Base-by-base conservation (phyloP, 2,329 filamentous ascomycete species). In the Cercospora beticola region DNA sequence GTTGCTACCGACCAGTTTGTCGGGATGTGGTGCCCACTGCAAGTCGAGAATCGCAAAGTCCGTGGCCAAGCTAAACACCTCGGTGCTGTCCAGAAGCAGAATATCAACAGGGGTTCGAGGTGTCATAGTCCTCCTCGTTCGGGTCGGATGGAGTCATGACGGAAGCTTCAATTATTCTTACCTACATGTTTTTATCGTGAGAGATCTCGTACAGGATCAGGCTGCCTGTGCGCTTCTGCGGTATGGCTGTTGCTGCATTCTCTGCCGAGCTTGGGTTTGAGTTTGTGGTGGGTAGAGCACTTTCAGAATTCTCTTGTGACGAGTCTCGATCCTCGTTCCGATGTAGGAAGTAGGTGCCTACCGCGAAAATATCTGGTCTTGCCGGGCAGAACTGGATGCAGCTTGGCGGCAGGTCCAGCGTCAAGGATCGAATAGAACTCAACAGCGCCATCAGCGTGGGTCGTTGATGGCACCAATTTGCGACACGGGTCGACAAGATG, bases 341-440 rank as follows among this genome's bases (percentile, higher is more conserved):
- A 70, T 93, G 83, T 30, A 97, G 85, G 70, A 90, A 87, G 79
- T 97, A 97, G 1, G 94, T 97, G 46, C 94, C 94, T 59, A 97
- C 86, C 0, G 96, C 83, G 72, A 97, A 89, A 75, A 90, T 87
- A 0, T 88, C 81, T 0, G 87, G 86, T 67, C 88, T 77, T 0
- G 80, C 78, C 0, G 89, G 88, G 71, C 88, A 91, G 74, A 93
- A 92, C 69, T 92, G 89, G n/a, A 93, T 84, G 76, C 91, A 94
- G 75, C 91, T 92, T 1, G 92, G 92, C 4, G 91, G 91, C 0
- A 91, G 82, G 63, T 91, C 87, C 21, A 93, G 81, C 4, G 78
- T 83, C 31, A 86, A 75, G 3, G 86, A 86, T 61, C 80, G 78
- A 33, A 84, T 77, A 6, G 86, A 86, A 8, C 69, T 49, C 62